Evolutionary conservation across 2,329 filamentous ascomycete genomes (phyloP), one percentile per base, ranked within the genome.

Genomic region (Dactylonectria macrodidyma): DNA sequence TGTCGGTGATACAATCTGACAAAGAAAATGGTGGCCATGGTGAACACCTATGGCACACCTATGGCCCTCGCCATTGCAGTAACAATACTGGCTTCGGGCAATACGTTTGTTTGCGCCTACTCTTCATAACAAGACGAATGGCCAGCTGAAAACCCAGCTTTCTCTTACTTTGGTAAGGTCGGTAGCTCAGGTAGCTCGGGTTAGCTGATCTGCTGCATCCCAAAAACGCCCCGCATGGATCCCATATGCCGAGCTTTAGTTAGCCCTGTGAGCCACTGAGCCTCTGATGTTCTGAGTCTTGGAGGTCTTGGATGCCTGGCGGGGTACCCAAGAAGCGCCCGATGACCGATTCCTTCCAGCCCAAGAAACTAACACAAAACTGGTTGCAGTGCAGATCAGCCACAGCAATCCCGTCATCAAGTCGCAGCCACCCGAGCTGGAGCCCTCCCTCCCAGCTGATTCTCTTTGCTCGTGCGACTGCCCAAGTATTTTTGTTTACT

Each of bases 331-430:
- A 52, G 47, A 34, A 41, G n/a, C 61, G 22, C 56, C 46, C 57
- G 22, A 54, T 55, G 59, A 47, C 62, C 46, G 48, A 55, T 5
- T 12, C 12, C 62, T 44, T 57, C 48, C 51, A 10, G 46, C 34
- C 33, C 36, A 22, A 41, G 19, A 33, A 44, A 26, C 52, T 44
- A 47, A 33, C 30, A n/a, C 22, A 59, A 24, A 16, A 33, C 34
- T 46, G 44, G 59, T 26, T 51, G 47, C 52, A 52, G 26, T 55
- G 52, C 52, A 14, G 61, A 66, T 65, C 71, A 75, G 73, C 73
- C 73, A 75, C 73, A 75, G 34, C 56, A 67, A 66, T 69, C 67
- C 70, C 71, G 73, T 75, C 73, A 75, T 75, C 73, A 71, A 69
- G 61, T 73, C 68, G 73, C 71, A 75, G 67, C 71, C 71, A 65